Evolutionary conservation across 2,329 filamentous ascomycete genomes (phyloP).

Genomic region (Akanthomyces muscarius): DNA sequence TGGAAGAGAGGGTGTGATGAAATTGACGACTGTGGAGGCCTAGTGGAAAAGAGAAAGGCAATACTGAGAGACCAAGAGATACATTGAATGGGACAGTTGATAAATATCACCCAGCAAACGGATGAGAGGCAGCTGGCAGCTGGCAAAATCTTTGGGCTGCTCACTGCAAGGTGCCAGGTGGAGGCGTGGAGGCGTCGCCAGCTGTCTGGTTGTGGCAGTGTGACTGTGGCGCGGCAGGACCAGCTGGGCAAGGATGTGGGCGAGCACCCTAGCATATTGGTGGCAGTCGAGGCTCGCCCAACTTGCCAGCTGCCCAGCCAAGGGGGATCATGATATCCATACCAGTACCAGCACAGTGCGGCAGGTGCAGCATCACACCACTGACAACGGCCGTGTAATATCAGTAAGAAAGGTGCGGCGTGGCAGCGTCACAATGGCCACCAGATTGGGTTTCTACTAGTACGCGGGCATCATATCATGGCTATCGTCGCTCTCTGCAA

Average conservation of each 20-base stretch:
- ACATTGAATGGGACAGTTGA: neutral
- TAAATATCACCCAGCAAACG: neutral
- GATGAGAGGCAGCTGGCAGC: neutral
- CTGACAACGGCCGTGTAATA: neutral
- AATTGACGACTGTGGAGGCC: neutral
- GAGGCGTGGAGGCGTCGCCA: neutral
- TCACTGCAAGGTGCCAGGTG: neutral
- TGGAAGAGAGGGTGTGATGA: neutral
- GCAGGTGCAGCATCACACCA: neutral
- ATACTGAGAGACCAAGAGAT: too few species aligned
- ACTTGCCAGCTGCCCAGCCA: too few species aligned
- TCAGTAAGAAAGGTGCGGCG: neutral
- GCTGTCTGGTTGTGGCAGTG: conserved; percentile 14
- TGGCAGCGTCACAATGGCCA: neutral
- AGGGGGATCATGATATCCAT: too few species aligned
- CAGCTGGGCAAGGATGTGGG: conserved; percentile 11
- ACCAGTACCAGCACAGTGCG: too few species aligned
- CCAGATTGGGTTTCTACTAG: neutral
- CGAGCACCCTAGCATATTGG: too few species aligned
- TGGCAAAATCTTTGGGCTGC: neutral
- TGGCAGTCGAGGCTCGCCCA: too few species aligned
- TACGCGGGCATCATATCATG: neutral
- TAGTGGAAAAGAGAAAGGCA: neutral
- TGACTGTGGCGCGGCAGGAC: neutral
- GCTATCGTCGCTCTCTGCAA: neutral